These are phyloP conservation scores for Cryptosporidium bovis DNA, from an alignment of 169 alveolate species.

Conservation along the genomic window DNA sequence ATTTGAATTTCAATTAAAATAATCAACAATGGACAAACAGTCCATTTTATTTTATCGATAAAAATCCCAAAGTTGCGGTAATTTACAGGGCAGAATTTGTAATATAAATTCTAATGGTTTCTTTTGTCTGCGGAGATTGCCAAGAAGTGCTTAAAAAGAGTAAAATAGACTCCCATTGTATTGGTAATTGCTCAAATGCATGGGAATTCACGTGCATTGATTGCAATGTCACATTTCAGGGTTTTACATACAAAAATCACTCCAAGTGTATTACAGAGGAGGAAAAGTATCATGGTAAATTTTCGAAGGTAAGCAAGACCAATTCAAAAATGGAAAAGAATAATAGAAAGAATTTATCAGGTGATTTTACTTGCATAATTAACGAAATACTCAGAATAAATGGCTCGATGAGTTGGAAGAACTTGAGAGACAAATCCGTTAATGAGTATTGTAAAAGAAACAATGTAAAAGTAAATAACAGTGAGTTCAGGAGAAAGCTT, in stretches of 20 bases:
- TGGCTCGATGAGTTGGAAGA: slow-evolving; percentile 53
- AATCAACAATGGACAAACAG: not conserved
- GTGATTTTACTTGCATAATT: not conserved
- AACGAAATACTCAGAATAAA: slow-evolving; percentile 5
- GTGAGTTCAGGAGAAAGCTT: slow-evolving; percentile 5
- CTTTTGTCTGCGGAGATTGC: slow-evolving; percentile 82
- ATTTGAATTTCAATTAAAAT: not conserved
- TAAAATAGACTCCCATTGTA: slow-evolving; percentile 81
- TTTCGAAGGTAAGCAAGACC: slow-evolving; percentile 61
- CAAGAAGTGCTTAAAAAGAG: slow-evolving; percentile 82
- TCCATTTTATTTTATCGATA: not conserved
- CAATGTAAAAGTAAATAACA: not conserved
- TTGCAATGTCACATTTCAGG: slow-evolving; percentile 80
- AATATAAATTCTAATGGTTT: slow-evolving; percentile 77
- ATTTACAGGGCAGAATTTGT: not conserved
- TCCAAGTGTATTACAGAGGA: slow-evolving; percentile 81
- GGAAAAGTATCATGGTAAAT: slow-evolving; percentile 80
- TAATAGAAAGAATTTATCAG: not conserved
- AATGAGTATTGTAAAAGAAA: slow-evolving; percentile 28
- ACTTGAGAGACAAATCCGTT: slow-evolving; percentile 4
- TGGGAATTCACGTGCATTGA: slow-evolving; percentile 86
- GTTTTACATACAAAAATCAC: slow-evolving; percentile 80
- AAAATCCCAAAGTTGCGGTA: not conserved
- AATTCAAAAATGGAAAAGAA: not conserved
- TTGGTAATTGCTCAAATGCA: slow-evolving; percentile 78